Evolutionary conservation across 73 alveolate genomes (phyloP).

Genomic region (Paramecium primaurelia): DNA sequence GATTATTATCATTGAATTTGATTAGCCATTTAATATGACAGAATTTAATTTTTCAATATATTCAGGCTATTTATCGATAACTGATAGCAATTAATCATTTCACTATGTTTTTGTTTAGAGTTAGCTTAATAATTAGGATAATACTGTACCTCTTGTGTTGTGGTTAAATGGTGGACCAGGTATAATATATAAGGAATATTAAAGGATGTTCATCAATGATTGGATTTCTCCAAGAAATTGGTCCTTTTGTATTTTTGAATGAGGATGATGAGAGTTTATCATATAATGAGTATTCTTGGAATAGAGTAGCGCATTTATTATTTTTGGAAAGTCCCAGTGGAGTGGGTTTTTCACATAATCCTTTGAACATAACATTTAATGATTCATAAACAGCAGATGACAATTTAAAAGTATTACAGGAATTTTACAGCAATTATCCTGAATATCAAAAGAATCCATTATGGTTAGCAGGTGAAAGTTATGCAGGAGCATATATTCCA

Average conservation of each 20-base stretch:
- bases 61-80: slow-evolving; percentile 9
- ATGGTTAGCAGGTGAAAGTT: slow-evolving; percentile 79
- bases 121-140: slow-evolving; percentile 62
- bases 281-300: slow-evolving; percentile 79
- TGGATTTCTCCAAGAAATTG: slow-evolving; percentile 86
- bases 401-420: slow-evolving; percentile 67
- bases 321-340: slow-evolving; percentile 88
- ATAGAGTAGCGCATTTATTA: slow-evolving; percentile 77
- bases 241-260: slow-evolving; percentile 78
- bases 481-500: slow-evolving; percentile 85
- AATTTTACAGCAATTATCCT: slow-evolving; percentile 69
- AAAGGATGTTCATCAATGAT: slow-evolving; percentile 88
- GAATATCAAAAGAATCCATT: slow-evolving; percentile 65
- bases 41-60: slow-evolving; percentile 15
- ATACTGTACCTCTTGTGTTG: slow-evolving; percentile 71
- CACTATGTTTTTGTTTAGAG: slow-evolving; percentile 71
- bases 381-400: slow-evolving; percentile 74
- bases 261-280: slow-evolving; percentile 53
- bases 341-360: slow-evolving; percentile 80
- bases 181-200: background rate
- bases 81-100: background rate
- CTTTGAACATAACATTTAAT: slow-evolving; percentile 61
- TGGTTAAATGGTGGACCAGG: slow-evolving; percentile 97
- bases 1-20: background rate
- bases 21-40: slow-evolving; percentile 2